These are phyloP conservation scores for Sclerotinia spermophila DNA, from an alignment of 2,329 filamentous ascomycete genomes.

Conservation along the genomic window DNA sequence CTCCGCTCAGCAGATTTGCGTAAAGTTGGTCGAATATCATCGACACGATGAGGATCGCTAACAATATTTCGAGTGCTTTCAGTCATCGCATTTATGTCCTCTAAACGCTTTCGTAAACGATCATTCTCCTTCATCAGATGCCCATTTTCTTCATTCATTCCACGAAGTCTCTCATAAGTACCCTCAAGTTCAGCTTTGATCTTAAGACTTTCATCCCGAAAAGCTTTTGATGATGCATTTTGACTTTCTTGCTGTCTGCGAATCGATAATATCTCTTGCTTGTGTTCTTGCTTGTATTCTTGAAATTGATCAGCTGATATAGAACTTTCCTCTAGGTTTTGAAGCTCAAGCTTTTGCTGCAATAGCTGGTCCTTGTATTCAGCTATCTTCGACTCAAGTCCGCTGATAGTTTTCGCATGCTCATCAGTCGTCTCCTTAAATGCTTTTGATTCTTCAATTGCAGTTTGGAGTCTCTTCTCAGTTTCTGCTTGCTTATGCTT, in stretches of 20 bases:
- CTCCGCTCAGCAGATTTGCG: slow-evolving; percentile 9
- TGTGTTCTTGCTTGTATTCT: background rate
- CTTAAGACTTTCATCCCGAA: background rate
- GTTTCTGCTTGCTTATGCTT: slow-evolving; percentile 8
- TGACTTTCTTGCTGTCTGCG: slow-evolving; percentile 3
- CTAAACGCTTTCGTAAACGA: slow-evolving; percentile 2
- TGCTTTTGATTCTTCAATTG: background rate
- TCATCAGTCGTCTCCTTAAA: background rate
- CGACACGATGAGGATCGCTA: background rate
- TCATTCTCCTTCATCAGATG: slow-evolving; percentile 7
- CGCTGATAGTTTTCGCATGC: background rate
- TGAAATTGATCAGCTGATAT: background rate
- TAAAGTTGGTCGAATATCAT: background rate
- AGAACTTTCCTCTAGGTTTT: background rate
- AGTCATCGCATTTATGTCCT: background rate
- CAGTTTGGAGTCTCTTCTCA: background rate
- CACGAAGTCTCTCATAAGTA: background rate
- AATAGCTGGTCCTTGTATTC: slow-evolving; percentile 5
- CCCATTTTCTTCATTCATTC: background rate
- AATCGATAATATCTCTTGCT: background rate
- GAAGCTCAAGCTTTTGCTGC: slow-evolving; percentile 9
- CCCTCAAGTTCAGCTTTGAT: background rate
- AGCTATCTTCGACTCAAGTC: background rate
- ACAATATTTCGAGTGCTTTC: background rate
- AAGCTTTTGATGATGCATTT: background rate